Conservation (phyloP, 2,329 filamentous ascomycete species). For the Lecanicillium sp. region DNA sequence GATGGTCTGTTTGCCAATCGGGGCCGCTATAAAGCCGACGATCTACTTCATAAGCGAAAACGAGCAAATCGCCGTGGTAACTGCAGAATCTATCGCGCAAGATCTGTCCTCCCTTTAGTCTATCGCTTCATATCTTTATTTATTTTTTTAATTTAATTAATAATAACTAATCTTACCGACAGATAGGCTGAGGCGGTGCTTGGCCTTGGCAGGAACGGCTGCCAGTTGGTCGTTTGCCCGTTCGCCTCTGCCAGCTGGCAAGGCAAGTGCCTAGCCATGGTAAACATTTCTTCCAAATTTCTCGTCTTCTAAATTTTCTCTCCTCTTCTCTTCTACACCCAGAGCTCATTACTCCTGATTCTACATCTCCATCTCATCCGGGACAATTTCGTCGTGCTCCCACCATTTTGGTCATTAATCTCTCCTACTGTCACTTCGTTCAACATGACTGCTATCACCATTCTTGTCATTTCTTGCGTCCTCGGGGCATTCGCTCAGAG, state of each 20-base stretch:
- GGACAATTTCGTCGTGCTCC: constrained; percentile 10
- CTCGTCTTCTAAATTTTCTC: constrained; percentile 5
- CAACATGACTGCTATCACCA: constrained; percentile 12
- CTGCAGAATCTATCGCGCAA: too few relatives aligned
- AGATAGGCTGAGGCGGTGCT: too few relatives aligned
- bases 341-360: constrained; percentile 10
- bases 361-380: constrained; percentile 12
- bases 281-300: neutral
- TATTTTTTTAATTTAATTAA: too few relatives aligned
- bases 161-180: too few relatives aligned
- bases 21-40: too few relatives aligned
- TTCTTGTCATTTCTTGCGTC: constrained; percentile 12
- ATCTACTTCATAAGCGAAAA: too few relatives aligned
- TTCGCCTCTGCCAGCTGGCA: constrained; percentile 12
- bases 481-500: constrained; percentile 15
- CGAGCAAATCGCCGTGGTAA: too few relatives aligned
- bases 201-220: constrained; percentile 6
- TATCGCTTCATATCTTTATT: too few relatives aligned
- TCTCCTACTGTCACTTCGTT: constrained; percentile 9
- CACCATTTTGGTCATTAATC: constrained; percentile 13
- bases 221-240: constrained; percentile 4
- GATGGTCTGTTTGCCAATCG: too few relatives aligned
- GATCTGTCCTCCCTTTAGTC: too few relatives aligned
- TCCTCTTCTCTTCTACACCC: constrained; percentile 8
- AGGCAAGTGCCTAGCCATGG: neutral